A percentile compares a stretch with the other conserved stretches of the same genome.
phyloP scores from a whole-genome alignment of 2,329 filamentous ascomycete species.

The Fusarium nelsonii region DNA sequence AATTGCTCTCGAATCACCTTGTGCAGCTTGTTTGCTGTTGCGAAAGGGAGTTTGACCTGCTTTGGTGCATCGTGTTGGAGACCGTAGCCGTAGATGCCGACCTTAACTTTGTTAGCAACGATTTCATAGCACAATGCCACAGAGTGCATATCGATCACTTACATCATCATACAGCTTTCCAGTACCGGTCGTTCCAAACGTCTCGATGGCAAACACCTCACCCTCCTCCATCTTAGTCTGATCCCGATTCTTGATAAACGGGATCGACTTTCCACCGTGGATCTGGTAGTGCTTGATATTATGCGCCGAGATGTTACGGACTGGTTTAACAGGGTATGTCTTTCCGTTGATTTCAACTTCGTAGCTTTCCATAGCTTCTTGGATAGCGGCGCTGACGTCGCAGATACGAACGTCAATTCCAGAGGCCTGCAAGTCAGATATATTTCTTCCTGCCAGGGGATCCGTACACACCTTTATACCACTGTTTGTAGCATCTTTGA shows the following conservation, averaged over 20 bases:
- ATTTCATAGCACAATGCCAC: fast-evolving
- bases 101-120: conserved; percentile 45
- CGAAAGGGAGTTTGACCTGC: conserved; percentile 56
- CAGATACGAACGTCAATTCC: conserved; percentile 90
- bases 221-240: conserved; percentile 96
- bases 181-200: conserved; percentile 89
- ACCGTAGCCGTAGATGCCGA: conserved; percentile 66
- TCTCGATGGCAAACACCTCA: conserved; percentile 92
- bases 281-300: conserved; percentile 88
- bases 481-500: conserved; percentile 82
- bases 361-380: conserved; percentile 92
- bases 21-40: conserved; percentile 67
- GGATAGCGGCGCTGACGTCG: conserved; percentile 83
- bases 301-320: conserved; percentile 86
- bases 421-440: conserved; percentile 57
- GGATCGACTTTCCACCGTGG: conserved; percentile 89
- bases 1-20: conserved; percentile 73
- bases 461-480: conserved; percentile 70
- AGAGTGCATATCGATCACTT: conserved; percentile 31
- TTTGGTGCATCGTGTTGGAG: conserved; percentile 55
- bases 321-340: conserved; percentile 82
- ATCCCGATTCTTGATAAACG: conserved; percentile 85
- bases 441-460: fast-evolving
- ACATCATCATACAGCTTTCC: conserved; percentile 85
- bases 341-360: conserved; percentile 83